These are phyloP conservation scores for Prasinococcaceae sp. DNA, from an alignment of 139 green algal genomes.

Conservation along the genomic window DNA sequence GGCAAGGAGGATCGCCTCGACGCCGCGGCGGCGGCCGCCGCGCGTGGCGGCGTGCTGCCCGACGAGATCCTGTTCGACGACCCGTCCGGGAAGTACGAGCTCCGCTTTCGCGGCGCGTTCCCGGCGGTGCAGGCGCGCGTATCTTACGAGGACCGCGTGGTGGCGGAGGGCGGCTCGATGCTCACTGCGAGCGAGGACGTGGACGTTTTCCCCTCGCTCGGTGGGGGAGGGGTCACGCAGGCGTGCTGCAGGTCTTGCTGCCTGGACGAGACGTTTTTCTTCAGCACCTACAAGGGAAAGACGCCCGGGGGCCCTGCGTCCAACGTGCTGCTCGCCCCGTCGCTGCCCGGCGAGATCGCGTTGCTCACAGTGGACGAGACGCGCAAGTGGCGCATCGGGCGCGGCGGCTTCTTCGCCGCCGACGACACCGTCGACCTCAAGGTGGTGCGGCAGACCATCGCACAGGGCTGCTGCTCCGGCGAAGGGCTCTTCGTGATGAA, in stretches of 20 bases:
- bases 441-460: too few relatives aligned
- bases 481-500: conserved; percentile 26
- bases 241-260: conserved; percentile 27
- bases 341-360: conserved; percentile 24
- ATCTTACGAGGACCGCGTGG: too few relatives aligned
- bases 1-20: too few relatives aligned
- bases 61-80: too few relatives aligned
- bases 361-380: conserved; percentile 19
- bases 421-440: conserved; percentile 20
- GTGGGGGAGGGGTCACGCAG: conserved; percentile 10
- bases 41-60: too few relatives aligned
- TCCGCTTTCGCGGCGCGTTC: too few relatives aligned
- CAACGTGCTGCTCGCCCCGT: conserved; percentile 26
- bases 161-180: conserved; percentile 23
- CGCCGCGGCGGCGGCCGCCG: too few relatives aligned
- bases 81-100: too few relatives aligned
- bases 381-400: conserved; percentile 20
- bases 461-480: conserved; percentile 30
- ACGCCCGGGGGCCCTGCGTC: conserved; percentile 7
- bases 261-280: conserved; percentile 22
- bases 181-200: conserved; percentile 25
- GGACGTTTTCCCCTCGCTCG: conserved; percentile 13
- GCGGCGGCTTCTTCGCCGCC: conserved; percentile 19
- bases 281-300: conserved; percentile 18
- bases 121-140: too few relatives aligned